These are phyloP conservation scores for Linum lewisii DNA, from an alignment of 345 rosid genomes.

Conservation along the genomic window DNA sequence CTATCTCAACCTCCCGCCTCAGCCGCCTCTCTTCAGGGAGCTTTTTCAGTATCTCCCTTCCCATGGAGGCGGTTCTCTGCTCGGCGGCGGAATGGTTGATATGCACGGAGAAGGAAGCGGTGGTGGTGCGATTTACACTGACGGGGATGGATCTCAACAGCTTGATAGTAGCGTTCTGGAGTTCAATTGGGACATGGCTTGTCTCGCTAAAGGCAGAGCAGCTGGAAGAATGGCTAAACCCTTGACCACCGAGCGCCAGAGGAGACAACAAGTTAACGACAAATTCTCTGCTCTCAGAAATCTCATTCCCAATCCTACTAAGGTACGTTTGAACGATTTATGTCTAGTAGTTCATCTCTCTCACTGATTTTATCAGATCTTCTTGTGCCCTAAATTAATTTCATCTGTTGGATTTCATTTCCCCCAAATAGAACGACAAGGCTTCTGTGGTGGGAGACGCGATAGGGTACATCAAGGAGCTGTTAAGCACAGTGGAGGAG, in stretches of 20 bases:
- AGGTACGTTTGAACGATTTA: too few species aligned
- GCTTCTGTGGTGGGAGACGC: conserved; percentile 83
- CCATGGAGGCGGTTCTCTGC: conserved; percentile 28
- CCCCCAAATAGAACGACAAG: conserved; percentile 47
- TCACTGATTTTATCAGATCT: too few species aligned
- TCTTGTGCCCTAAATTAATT: too few species aligned
- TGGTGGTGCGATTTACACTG: conserved; percentile 19
- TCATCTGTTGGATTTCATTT: too few species aligned
- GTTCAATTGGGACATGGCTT: conserved; percentile 37
- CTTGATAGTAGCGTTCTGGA: conserved; percentile 38
- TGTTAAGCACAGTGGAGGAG: conserved; percentile 53
- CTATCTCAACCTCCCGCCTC: conserved; percentile 53
- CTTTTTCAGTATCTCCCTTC: conserved; percentile 29
- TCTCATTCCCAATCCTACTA: conserved; percentile 65
- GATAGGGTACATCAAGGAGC: conserved; percentile 65
- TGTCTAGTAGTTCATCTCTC: not conserved
- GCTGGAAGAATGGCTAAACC: conserved; percentile 46
- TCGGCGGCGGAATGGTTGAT: conserved; percentile 23
- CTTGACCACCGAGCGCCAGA: conserved; percentile 52
- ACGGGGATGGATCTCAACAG: conserved; percentile 22
- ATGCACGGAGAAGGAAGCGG: conserved; percentile 4
- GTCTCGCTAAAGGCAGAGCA: conserved; percentile 33
- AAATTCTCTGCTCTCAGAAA: conserved; percentile 40
- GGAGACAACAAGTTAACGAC: conserved; percentile 57
- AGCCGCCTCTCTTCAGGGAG: conserved; percentile 44